Percentiles rank a stretch among this genome's conserved stretches.
These are phyloP conservation scores for Xylariaceae sp. DNA, from an alignment of 2,329 filamentous ascomycete species.

Conservation along the genomic window DNA sequence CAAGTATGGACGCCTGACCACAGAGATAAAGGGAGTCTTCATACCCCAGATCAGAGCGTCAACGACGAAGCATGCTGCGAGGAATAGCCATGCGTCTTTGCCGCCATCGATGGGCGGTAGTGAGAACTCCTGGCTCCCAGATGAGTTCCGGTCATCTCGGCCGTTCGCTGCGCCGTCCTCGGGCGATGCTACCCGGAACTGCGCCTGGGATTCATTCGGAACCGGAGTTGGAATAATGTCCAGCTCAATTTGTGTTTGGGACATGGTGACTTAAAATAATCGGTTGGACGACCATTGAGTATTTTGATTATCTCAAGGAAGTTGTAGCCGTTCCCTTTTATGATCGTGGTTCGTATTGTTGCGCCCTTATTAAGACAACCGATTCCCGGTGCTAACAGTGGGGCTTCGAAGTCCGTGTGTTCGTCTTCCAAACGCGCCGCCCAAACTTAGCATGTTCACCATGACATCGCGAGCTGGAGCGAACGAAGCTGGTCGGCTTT, in stretches of 20 bases:
- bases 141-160: neutral
- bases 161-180: constrained; percentile 1
- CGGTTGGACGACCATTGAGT: neutral
- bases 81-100: constrained; percentile 57
- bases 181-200: too few relatives aligned
- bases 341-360: neutral
- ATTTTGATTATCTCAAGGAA: neutral
- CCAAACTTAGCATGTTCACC: neutral
- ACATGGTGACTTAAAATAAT: constrained; percentile 4
- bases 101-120: constrained; percentile 56
- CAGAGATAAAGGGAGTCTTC: neutral
- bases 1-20: neutral
- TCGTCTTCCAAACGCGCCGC: too few relatives aligned
- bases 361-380: constrained; percentile 9
- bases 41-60: constrained; percentile 61
- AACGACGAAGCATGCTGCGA: constrained; percentile 56
- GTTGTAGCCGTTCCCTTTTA: neutral
- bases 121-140: constrained; percentile 31
- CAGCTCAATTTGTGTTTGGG: constrained; percentile 4
- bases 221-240: too few relatives aligned
- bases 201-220: too few relatives aligned
- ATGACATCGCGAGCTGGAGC: neutral
- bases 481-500: neutral
- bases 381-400: constrained; percentile 6
- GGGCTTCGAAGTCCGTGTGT: neutral